Conservation (phyloP, 306 rosid genomes). For the Lablab purpureus region DNA sequence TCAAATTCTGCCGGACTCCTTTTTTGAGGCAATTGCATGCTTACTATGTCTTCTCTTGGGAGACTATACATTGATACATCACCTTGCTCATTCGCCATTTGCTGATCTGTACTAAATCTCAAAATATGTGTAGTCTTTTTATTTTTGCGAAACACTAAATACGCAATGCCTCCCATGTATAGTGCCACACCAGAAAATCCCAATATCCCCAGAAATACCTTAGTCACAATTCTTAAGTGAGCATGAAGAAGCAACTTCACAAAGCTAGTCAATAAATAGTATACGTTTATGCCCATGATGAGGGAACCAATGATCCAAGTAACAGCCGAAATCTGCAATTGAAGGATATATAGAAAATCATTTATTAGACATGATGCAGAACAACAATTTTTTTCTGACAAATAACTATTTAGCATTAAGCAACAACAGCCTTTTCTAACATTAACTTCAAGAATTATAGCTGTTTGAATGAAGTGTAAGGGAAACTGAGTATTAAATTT, state of each 20-base stretch:
- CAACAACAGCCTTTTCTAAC: constrained; percentile 9
- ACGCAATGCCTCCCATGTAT: constrained; percentile 72
- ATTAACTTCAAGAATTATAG: background rate
- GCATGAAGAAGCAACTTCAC: constrained; percentile 66
- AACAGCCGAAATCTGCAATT: constrained; percentile 61
- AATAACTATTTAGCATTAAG: background rate
- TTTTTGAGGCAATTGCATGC: constrained; percentile 84
- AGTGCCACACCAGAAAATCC: constrained; percentile 70
- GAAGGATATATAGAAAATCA: constrained; percentile 1
- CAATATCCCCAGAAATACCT: constrained; percentile 65
- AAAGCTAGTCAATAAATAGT: constrained; percentile 65
- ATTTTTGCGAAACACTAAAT: constrained; percentile 69
- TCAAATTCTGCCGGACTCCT: constrained; percentile 48
- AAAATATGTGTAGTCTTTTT: constrained; percentile 54
- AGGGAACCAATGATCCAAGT: constrained; percentile 70
- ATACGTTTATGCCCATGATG: constrained; percentile 78
- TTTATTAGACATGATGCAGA: constrained; percentile 31
- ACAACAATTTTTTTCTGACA: background rate
- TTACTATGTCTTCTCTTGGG: constrained; percentile 69
- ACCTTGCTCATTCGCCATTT: constrained; percentile 48
- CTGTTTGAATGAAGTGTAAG: background rate
- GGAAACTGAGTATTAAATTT: too few relatives aligned
- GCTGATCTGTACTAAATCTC: constrained; percentile 52
- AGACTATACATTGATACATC: constrained; percentile 49
- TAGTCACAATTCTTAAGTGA: constrained; percentile 47